Base-by-base conservation (phyloP, 2,329 filamentous ascomycete species). In the Calonectria henricotiae region DNA sequence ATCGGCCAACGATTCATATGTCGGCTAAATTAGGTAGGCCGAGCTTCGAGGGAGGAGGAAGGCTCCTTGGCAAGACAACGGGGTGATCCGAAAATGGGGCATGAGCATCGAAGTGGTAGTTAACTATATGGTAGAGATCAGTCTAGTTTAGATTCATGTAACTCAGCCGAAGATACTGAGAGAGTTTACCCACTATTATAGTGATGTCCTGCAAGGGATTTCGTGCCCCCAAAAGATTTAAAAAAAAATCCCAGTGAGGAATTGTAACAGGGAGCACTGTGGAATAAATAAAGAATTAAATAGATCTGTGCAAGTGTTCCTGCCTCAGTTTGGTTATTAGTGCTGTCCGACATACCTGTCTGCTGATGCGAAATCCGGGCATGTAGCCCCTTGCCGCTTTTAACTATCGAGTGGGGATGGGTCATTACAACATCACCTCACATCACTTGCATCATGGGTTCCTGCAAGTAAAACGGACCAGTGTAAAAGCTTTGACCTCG, bases 11-110 rank as follows among this genome's bases (percentile, higher is more conserved):
- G 27, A 44, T 61, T 61, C 12, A 27, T 15, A 61, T 41, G n/a
- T 27, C 47, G 62, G 62, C 47, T 64, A 64, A 64, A 64, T 55
- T 20, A 62, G 60, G 60, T 25, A 51, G 20, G 37, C 15, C 25
- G 30, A 54, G 23, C 46, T 27, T 49, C 43, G 23, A 12, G 23
- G n/a, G 30, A 44, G 41, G 23, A 46, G 58, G 25, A 30, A 44
- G 11, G 9, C 39, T 37, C 20, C 51, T 58, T 58, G 51, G 51
- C 32, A 13, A 11, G 51, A 39, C 32, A n/a, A 51, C 8, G 25
- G 25, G 47, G 27, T 13, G 15, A 32, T 32, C 47, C 47, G 25
- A 32, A 51, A 51, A 27, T 27, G 47, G 47, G 32, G 30, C 13
- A 58, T 39, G 46, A 49, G 46, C 7, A 49, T 27, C 46, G 46